Percentiles rank a stretch among this genome's conserved stretches.
Evolutionary conservation across 129 eudicot species (phyloP).

Genomic region (Kitagawia praeruptora): DNA sequence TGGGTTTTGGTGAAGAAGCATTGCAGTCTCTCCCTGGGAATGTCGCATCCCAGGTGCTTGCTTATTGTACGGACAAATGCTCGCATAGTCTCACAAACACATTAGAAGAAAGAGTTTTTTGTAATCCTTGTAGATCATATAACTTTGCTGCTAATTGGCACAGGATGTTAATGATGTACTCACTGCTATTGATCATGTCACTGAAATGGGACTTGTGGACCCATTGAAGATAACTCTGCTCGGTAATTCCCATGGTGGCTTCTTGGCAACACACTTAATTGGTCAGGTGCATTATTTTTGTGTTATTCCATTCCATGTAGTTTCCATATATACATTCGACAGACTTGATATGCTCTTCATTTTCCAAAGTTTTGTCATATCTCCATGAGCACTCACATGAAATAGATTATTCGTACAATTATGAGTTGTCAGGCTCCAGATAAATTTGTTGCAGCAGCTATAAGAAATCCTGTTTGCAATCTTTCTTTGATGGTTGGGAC

Average conservation of each 20-base stretch:
- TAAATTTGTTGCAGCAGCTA: constrained; percentile 78
- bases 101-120: background rate
- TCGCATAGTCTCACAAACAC: background rate
- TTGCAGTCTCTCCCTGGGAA: constrained; percentile 93
- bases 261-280: constrained; percentile 83
- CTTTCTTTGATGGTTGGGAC: constrained; percentile 87
- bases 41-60: constrained; percentile 69
- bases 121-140: background rate
- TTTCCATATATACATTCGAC: background rate
- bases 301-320: background rate
- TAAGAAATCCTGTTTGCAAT: constrained; percentile 92
- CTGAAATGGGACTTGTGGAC: constrained; percentile 65
- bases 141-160: constrained; percentile 12
- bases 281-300: constrained; percentile 54
- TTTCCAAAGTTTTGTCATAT: background rate
- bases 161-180: constrained; percentile 96
- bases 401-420: background rate
- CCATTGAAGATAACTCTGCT: constrained; percentile 68
- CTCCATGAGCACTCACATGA: background rate
- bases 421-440: constrained; percentile 66
- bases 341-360: background rate
- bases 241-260: constrained; percentile 98
- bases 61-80: background rate
- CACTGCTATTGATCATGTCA: constrained; percentile 61
- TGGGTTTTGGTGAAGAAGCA: constrained; percentile 98